Evolutionary conservation across 345 rosid genomes (phyloP).

Genomic region (Camelina neglecta): DNA sequence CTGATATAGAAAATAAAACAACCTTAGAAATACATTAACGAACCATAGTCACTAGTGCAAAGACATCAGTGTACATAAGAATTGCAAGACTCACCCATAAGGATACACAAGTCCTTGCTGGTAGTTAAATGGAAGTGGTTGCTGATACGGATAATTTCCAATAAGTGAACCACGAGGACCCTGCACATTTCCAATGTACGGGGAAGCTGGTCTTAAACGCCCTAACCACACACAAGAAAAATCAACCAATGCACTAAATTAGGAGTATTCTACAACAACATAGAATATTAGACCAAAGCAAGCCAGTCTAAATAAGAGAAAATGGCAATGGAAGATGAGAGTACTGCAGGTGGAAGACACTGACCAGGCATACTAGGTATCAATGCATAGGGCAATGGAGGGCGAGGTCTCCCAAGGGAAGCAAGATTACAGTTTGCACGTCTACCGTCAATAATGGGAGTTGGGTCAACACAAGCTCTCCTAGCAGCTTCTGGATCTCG

Average conservation of each 20-base stretch:
- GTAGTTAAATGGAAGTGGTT: conserved; percentile 67
- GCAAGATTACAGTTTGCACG: conserved; percentile 98
- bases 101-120: conserved; percentile 81
- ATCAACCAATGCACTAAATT: neutral
- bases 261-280: no score
- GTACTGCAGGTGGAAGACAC: conserved; percentile 31
- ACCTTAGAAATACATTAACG: conserved; percentile 1
- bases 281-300: neutral
- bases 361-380: conserved; percentile 45
- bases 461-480: conserved; percentile 93
- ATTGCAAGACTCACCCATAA: conserved; percentile 71
- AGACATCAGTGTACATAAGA: conserved; percentile 2
- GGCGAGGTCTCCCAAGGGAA: conserved; percentile 86
- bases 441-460: conserved; percentile 90
- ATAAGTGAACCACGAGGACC: conserved; percentile 59
- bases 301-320: neutral
- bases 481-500: conserved; percentile 94
- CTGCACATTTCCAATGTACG: conserved; percentile 65
- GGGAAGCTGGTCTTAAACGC: conserved; percentile 66
- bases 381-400: conserved; percentile 64
- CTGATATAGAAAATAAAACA: conserved; percentile 47
- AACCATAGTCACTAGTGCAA: neutral
- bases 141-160: conserved; percentile 83
- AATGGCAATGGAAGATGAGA: neutral
- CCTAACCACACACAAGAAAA: conserved; percentile 49